phyloP scores from a whole-genome alignment of 176 grass and related monocot species.

The bread wheat (Triticum aestivum) region IWGSC_CS_RefSeq_v2.1 NC_057804.1:170144071-170144570 shows the following conservation, averaged over 20 bases:
- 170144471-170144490: constrained; percentile 70
- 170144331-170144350: constrained; percentile 27
- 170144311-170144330: not conserved
- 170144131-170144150: constrained; percentile 15
- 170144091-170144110: not conserved
- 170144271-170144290: constrained; percentile 68
- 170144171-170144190: not conserved
- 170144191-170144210: constrained; percentile 74
- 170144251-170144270: constrained; percentile 65
- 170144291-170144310: constrained; percentile 35
- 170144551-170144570: constrained; percentile 19
- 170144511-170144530: constrained; percentile 47
- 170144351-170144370: constrained; percentile 19
- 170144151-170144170: not conserved
- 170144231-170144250: constrained; percentile 89
- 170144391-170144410: constrained; percentile 18
- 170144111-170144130: not conserved
- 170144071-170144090: not conserved
- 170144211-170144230: constrained; percentile 50
- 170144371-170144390: constrained; percentile 29
- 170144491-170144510: constrained; percentile 71
- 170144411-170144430: constrained; percentile 6
- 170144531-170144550: not conserved
- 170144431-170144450: constrained; percentile 41
- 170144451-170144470: constrained; percentile 65